Base-by-base conservation (phyloP, 2,329 filamentous ascomycete species). In the Phialophora expanda region DNA sequence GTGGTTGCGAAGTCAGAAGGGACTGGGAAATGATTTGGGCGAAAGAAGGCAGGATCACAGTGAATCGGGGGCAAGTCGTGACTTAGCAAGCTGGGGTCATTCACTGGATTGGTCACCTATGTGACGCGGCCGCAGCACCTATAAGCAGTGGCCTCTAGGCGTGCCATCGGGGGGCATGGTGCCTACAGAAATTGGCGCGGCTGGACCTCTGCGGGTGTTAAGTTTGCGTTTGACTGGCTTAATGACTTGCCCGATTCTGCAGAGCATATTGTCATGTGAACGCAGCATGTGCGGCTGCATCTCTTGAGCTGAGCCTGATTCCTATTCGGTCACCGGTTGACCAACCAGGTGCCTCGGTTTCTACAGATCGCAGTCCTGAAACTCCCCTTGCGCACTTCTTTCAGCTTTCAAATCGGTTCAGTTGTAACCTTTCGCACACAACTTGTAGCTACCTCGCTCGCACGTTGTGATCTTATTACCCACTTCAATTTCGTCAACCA, bases 301-400 rank as follows among this genome's bases (percentile, higher is more conserved):
- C 14, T 44, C 14, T 20, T 5, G 41, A 22, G 20, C 26, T 28
- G 26, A 20, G 32, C 58, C 30, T 34, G 46, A 53, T 61, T 28
- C 34, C 28, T 28, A 61, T 34, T 51, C 58, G 58, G 58, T 17
- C 30, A 28, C 58, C 58, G 46, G 30, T 61, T 28, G 32, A 7
- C 38, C 46, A 41, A 50, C 24, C 57, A 44, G 57, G 17, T 60
- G 44, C 14, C 24, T 28, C 32, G 57, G 57, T 24, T 30, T 34
- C 26, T n/a, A 59, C 48, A 26, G 38, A 34, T 53, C 48, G 48
- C 24, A 24, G 46, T 28, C 41, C 32, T 53, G 58, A 61, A 61
- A 61, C 44, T 57, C 34, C 24, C 30, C 53, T 46, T 54, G 61
- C 34, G 20, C 56, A 44, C 38, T 44, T 55, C 50, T 20, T 48